Evolutionary conservation across 2,329 filamentous ascomycete genomes (phyloP).

Genomic region (Sarocladium kiliense): DNA sequence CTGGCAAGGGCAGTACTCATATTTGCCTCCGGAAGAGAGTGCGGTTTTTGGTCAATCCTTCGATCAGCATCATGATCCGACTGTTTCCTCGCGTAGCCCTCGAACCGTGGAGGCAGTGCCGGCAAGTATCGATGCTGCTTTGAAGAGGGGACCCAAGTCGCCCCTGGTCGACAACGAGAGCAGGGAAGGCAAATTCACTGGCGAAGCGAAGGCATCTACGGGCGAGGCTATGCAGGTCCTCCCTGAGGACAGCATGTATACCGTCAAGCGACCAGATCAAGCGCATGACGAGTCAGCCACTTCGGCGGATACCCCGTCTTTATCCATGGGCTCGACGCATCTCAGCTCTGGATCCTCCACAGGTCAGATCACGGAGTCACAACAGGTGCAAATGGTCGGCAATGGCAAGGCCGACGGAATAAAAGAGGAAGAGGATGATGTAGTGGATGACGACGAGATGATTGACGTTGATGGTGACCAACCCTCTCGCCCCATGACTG

Average conservation of each 20-base stretch:
- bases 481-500: conserved; percentile 41
- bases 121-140: background rate
- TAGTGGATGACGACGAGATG: conserved; percentile 54
- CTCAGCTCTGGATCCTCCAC: conserved; percentile 32
- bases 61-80: conserved; percentile 31
- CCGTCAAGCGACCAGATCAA: background rate
- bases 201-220: background rate
- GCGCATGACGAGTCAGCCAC: background rate
- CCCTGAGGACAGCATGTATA: background rate
- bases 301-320: conserved; percentile 28
- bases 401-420: conserved; percentile 12
- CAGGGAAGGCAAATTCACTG: background rate
- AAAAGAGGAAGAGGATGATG: conserved; percentile 47
- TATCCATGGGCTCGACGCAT: conserved; percentile 35
- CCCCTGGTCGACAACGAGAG: background rate
- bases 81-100: conserved; percentile 21
- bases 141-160: background rate
- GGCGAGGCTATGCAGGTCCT: background rate
- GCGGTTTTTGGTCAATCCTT: conserved; percentile 40
- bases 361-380: conserved; percentile 27
- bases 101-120: conserved; percentile 21
- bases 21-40: conserved; percentile 39
- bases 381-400: conserved; percentile 21
- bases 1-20: conserved; percentile 52
- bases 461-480: conserved; percentile 33